These are phyloP conservation scores for Diphasiastrum complanatum DNA, from an alignment of 83 land plant species.

Conservation along the genomic window DNA sequence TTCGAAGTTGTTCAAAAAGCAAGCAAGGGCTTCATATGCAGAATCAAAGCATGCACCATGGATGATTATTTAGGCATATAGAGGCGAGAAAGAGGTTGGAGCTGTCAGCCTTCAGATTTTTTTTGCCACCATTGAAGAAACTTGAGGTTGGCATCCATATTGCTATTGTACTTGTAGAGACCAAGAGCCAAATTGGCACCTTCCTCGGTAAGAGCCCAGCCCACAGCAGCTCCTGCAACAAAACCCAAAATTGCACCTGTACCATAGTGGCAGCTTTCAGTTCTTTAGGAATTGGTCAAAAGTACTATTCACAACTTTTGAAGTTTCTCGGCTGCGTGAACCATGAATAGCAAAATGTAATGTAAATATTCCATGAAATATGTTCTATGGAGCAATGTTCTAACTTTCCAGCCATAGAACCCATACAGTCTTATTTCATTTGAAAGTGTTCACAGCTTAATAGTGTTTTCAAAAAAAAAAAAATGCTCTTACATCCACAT, in stretches of 20 bases:
- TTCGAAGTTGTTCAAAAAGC: no score
- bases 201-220: slow-evolving; percentile 56
- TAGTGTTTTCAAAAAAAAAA: no score
- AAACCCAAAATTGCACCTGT: slow-evolving; percentile 55
- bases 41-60: no score
- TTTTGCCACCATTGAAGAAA: slow-evolving; percentile 67
- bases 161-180: slow-evolving; percentile 59
- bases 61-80: no score
- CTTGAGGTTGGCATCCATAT: slow-evolving; percentile 57
- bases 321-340: not conserved
- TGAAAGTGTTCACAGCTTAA: no score
- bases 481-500: no score
- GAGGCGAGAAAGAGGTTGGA: no score
- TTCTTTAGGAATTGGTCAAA: not conserved
- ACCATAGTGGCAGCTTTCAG: not conserved
- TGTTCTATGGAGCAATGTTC: no score
- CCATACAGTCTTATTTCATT: no score
- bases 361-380: no score
- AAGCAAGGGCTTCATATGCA: no score
- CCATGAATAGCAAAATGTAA: not conserved
- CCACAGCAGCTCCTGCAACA: slow-evolving; percentile 58
- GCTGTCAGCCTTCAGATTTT: slow-evolving; percentile 27
- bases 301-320: not conserved
- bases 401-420: no score
- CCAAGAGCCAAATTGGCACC: slow-evolving; percentile 51